These are phyloP conservation scores for Tripidium arundinaceum DNA, from an alignment of 202 grass and related monocot species.

Conservation along the genomic window DNA sequence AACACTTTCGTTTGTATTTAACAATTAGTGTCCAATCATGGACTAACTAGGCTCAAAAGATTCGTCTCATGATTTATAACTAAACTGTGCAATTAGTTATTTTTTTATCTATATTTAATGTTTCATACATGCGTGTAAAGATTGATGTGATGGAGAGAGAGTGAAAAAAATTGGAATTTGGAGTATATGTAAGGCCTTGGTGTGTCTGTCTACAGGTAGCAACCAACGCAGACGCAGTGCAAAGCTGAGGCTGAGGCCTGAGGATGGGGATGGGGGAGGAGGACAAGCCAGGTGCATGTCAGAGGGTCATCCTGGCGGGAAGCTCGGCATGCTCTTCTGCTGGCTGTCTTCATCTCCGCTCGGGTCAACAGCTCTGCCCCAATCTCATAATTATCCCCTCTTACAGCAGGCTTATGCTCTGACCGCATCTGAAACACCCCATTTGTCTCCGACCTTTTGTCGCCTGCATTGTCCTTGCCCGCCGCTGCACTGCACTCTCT, in stretches of 20 bases:
- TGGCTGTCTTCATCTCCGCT: conserved; percentile 38
- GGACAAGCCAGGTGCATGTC: conserved; percentile 50
- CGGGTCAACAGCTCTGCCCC: conserved; percentile 56
- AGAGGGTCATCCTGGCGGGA: conserved; percentile 41
- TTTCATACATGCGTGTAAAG: too few relatives aligned
- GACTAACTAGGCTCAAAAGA: too few relatives aligned
- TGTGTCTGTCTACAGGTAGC: too few relatives aligned
- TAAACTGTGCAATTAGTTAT: too few relatives aligned
- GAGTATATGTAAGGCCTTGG: too few relatives aligned
- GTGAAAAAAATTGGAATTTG: too few relatives aligned
- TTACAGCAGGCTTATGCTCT: conserved; percentile 48
- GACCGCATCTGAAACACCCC: conserved; percentile 41
- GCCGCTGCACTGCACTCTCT: background rate
- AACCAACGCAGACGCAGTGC: background rate
- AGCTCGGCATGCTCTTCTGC: conserved; percentile 50
- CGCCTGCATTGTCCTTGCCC: conserved; percentile 9
- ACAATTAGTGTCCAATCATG: too few relatives aligned
- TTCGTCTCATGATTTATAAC: too few relatives aligned
- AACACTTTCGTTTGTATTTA: too few relatives aligned
- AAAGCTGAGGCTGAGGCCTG: background rate
- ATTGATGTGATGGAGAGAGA: too few relatives aligned
- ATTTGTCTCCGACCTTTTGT: conserved; percentile 59
- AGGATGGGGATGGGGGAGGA: background rate
- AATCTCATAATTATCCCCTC: conserved; percentile 54
- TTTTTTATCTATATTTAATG: too few relatives aligned